Percentiles rank a stretch among this genome's conserved stretches.
phyloP scores from a whole-genome alignment of 1,284 basidiomycete species.

The Fistulinella staudtii region DNA sequence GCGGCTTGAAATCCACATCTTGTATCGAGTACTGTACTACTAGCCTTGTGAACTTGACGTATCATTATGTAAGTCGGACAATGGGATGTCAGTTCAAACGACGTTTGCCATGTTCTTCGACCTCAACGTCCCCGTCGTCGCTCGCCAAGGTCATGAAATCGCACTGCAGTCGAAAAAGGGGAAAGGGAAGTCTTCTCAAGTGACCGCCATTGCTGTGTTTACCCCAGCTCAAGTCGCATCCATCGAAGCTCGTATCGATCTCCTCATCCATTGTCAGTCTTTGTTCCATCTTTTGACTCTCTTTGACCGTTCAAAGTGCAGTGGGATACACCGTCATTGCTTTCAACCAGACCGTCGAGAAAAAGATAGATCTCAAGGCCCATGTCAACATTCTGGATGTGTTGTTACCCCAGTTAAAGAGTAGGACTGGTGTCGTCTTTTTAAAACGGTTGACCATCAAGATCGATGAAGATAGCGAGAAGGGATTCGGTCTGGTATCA shows the following conservation, averaged over 20 bases:
- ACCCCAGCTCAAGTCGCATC: conserved; percentile 39
- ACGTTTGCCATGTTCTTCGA: conserved; percentile 55
- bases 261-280: conserved; percentile 50
- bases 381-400: conserved; percentile 58
- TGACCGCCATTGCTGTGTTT: conserved; percentile 28
- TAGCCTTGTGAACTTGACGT: too few species aligned
- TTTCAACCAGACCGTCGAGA: conserved; percentile 63
- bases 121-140: conserved; percentile 49
- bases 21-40: too few species aligned
- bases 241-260: conserved; percentile 49
- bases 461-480: conserved; percentile 74
- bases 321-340: conserved; percentile 79
- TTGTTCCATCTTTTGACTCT: background rate
- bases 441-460: conserved; percentile 70
- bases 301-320: conserved; percentile 33
- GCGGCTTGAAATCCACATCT: conserved; percentile 8
- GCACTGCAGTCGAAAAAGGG: conserved; percentile 41
- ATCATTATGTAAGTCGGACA: background rate
- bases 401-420: conserved; percentile 50
- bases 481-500: conserved; percentile 71
- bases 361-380: conserved; percentile 64
- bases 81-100: background rate
- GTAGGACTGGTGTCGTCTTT: conserved; percentile 53
- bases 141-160: conserved; percentile 19
- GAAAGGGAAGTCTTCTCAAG: conserved; percentile 44